Evolutionary conservation across 192 early-diverging fungal genomes (phyloP).

Genomic region (Backusella tuberculispora): DNA sequence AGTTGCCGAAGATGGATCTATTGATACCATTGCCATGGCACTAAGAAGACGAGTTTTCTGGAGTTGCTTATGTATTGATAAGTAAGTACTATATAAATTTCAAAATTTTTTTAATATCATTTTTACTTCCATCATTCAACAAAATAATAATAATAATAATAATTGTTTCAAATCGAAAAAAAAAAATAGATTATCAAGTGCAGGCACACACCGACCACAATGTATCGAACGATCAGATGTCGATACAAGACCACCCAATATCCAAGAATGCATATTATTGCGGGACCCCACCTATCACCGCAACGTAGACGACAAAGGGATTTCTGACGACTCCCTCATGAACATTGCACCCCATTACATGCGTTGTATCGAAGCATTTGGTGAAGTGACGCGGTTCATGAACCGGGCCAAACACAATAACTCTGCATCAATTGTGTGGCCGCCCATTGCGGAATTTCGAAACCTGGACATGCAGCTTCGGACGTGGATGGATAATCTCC

Average conservation of each 20-base stretch:
- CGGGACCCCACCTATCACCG: conserved; percentile 7
- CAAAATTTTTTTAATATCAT: too few species aligned
- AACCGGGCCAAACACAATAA: conserved; percentile 18
- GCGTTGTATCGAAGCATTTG: conserved; percentile 21
- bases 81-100: conserved; percentile 33
- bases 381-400: conserved; percentile 31
- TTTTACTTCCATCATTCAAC: background rate
- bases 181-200: conserved; percentile 33
- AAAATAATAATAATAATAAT: background rate
- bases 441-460: conserved; percentile 34
- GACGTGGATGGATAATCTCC: conserved; percentile 24
- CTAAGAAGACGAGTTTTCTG: conserved; percentile 51
- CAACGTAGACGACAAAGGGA: background rate
- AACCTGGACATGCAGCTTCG: conserved; percentile 25
- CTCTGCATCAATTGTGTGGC: conserved; percentile 18
- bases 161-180: background rate
- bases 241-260: conserved; percentile 31
- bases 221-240: conserved; percentile 51
- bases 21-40: conserved; percentile 41
- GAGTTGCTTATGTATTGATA: conserved; percentile 54
- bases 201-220: conserved; percentile 47
- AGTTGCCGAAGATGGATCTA: conserved; percentile 47
- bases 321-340: conserved; percentile 28
- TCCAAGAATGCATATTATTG: conserved; percentile 23
- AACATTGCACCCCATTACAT: conserved; percentile 24